Percentiles rank a stretch among this genome's conserved stretches.
Evolutionary conservation across 495 filamentous ascomycete species (phyloP).

Genomic region (Cercophora sp.): DNA sequence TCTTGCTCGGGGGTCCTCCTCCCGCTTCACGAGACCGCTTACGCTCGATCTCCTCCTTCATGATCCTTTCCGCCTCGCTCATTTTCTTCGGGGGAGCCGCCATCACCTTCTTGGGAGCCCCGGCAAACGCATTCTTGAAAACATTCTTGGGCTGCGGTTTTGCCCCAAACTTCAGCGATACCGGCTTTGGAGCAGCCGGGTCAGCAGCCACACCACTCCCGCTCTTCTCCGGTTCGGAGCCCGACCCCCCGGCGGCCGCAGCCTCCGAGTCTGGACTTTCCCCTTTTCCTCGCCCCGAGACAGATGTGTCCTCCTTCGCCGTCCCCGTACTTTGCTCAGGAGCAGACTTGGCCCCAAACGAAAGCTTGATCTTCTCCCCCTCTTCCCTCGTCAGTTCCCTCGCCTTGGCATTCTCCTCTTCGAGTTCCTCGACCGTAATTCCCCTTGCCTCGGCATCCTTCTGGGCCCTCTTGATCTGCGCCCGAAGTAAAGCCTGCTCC

Average conservation of each 20-base stretch:
- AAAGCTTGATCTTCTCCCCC: slow-evolving; percentile 79
- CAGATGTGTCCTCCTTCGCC: not conserved
- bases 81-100: slow-evolving; percentile 68
- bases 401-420: slow-evolving; percentile 43
- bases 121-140: slow-evolving; percentile 65
- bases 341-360: slow-evolving; percentile 47
- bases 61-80: slow-evolving; percentile 85
- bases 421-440: slow-evolving; percentile 34
- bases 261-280: not conserved
- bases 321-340: too few species aligned
- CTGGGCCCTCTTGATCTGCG: slow-evolving; percentile 75
- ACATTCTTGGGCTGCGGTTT: slow-evolving; percentile 73
- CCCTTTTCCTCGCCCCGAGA: too few species aligned
- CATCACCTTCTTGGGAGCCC: slow-evolving; percentile 56
- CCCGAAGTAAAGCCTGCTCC: slow-evolving; percentile 72
- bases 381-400: slow-evolving; percentile 62
- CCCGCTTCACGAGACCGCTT: slow-evolving; percentile 54
- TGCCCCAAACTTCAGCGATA: slow-evolving; percentile 56
- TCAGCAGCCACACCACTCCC: slow-evolving; percentile 14
- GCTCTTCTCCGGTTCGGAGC: slow-evolving; percentile 13
- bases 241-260: not conserved
- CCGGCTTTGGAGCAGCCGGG: slow-evolving; percentile 27
- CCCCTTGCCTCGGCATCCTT: slow-evolving; percentile 48
- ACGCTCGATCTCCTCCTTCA: slow-evolving; percentile 77
- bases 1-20: slow-evolving; percentile 36